Conservation (phyloP, 2,329 filamentous ascomycete species). For the Fusarium pininemorale region DNA sequence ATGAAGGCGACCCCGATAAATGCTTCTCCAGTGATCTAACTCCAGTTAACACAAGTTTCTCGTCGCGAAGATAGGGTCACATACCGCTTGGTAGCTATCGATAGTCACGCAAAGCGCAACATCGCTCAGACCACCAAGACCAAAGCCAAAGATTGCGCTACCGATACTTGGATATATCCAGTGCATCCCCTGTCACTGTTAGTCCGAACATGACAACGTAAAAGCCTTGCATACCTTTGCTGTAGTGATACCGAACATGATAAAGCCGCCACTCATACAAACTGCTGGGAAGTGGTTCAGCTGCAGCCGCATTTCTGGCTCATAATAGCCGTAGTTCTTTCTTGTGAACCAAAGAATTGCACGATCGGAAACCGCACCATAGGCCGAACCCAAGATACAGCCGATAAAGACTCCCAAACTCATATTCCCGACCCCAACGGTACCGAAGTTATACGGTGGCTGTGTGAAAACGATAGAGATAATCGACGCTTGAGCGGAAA, state of each 20-base stretch:
- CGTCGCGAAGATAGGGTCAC: background rate
- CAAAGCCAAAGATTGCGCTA: conserved; percentile 47
- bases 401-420: conserved; percentile 45
- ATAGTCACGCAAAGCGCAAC: conserved; percentile 46
- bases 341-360: conserved; percentile 48
- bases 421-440: conserved; percentile 35
- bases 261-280: conserved; percentile 45
- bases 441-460: background rate
- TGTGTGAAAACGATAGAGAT: background rate
- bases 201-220: background rate
- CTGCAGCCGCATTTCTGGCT: conserved; percentile 54
- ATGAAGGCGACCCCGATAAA: conserved; percentile 18
- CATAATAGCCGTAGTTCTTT: conserved; percentile 51
- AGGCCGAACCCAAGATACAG: conserved; percentile 48
- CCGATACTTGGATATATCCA: conserved; percentile 51
- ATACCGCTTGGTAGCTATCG: conserved; percentile 43
- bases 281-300: conserved; percentile 42
- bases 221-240: conserved; percentile 38
- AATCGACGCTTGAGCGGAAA: conserved; percentile 41
- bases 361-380: conserved; percentile 49
- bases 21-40: conserved; percentile 15
- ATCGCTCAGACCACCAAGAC: conserved; percentile 48
- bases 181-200: conserved; percentile 47
- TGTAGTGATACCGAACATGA: conserved; percentile 49
- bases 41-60: background rate